These are phyloP conservation scores for Eucalyptus dawsonii DNA, from an alignment of 345 rosid genomes.

Conservation along the genomic window DNA sequence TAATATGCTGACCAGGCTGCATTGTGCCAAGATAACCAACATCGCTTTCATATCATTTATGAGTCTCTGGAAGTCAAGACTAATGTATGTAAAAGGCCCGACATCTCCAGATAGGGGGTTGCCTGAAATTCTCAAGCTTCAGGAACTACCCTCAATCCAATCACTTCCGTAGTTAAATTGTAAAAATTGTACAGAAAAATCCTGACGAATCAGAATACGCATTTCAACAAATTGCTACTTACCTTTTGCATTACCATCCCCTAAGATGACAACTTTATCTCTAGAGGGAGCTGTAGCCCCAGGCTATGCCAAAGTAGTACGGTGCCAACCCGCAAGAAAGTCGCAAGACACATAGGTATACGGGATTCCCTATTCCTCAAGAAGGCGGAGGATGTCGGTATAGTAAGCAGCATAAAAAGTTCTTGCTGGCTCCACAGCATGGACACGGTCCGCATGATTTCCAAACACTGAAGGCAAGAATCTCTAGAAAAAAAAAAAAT, in stretches of 20 bases:
- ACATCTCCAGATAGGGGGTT: neutral
- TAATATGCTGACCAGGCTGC: neutral
- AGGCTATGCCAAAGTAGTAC: too few relatives aligned
- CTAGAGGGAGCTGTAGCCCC: neutral
- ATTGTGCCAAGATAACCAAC: neutral
- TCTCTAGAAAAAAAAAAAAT: neutral
- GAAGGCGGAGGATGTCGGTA: neutral
- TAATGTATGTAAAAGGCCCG: neutral
- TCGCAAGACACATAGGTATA: neutral
- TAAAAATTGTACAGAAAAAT: neutral
- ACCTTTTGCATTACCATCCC: conserved; percentile 5
- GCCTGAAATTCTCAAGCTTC: neutral
- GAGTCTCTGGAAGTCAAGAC: neutral
- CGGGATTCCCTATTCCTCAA: neutral
- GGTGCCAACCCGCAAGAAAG: too few relatives aligned
- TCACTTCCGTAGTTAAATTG: neutral
- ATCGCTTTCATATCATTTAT: neutral
- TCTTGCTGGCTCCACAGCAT: neutral
- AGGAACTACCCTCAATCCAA: neutral
- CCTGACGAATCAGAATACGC: neutral
- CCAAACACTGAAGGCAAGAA: conserved; percentile 1
- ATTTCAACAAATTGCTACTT: neutral
- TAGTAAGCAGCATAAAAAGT: neutral
- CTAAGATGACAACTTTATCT: neutral
- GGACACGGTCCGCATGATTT: neutral